Evolutionary conservation across 345 rosid genomes (phyloP), one percentile per base, ranked within the genome.

Genomic region (Eucalyptus fibrosa): DNA sequence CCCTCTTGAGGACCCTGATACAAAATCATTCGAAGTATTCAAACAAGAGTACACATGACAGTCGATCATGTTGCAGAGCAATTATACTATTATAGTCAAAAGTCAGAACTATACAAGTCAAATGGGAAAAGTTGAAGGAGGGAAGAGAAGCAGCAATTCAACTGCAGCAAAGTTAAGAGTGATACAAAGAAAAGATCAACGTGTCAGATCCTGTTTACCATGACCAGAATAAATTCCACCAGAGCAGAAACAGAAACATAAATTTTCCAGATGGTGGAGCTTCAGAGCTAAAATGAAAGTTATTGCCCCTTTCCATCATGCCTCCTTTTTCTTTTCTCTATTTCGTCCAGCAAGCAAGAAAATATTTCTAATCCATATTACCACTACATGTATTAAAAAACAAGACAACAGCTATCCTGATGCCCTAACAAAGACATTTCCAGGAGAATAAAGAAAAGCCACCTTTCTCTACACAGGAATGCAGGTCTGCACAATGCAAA

Each of bases 1-100:
- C 82, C 92, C 81, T 90, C 95, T 87, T 92, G 67, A 87, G 83
- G 89, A 30, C 69, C 94, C 97, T 96, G 95, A 89, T 87, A 72
- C 86, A 89, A 59, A 87, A 89, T 44, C 90, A 89, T 65, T 88
- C 77, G 26, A 42, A 56, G 50, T 69, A 9, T 30, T 67, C 44
- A 89, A 49, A 62, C 45, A 44, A 50, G 62, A 40, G 30, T 65
- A 65, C 17, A n/a, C 83, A 37, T 40, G 47, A 77, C 21, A 77
- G 47, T 77, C 3, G 3, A 72, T 72, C 83, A 65, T 65, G 40
- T 37, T 40, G 47, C 85, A 21, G 85, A 77, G 17, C 28, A 23
- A 77, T 37, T 77, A 77, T 12, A 77, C 47, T 10, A 72, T 19
- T 72, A 19, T 72, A 19, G 82, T 37, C 26, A 72, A 37, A 72